Conservation (phyloP, 257 asterid genomes). For the Leptodermis oblonga region DNA sequence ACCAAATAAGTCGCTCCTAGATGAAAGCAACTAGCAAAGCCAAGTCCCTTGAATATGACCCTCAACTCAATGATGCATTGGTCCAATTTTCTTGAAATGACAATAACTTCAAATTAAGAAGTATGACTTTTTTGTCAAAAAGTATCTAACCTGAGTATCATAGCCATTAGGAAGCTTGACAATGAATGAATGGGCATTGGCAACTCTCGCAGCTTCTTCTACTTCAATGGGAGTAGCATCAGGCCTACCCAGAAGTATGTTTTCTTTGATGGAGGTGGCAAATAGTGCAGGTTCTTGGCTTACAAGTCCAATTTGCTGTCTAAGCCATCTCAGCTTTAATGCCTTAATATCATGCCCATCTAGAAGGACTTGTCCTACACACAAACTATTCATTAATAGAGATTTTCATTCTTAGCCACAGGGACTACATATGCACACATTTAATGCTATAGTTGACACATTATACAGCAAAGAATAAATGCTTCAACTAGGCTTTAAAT, state of each 20-base stretch:
- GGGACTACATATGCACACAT: slow-evolving; percentile 9
- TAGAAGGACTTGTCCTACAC: slow-evolving; percentile 63
- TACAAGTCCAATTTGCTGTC: slow-evolving; percentile 85
- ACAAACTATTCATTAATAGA: slow-evolving; percentile 29
- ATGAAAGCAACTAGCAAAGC: slow-evolving; percentile 26
- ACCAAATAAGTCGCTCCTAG: slow-evolving; percentile 34
- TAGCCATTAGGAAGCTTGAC: slow-evolving; percentile 80
- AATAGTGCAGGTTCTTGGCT: slow-evolving; percentile 93
- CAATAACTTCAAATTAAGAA: background rate
- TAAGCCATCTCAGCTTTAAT: slow-evolving; percentile 65
- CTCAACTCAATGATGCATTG: slow-evolving; percentile 18
- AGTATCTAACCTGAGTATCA: slow-evolving; percentile 62
- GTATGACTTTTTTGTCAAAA: too few species aligned
- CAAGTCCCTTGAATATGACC: slow-evolving; percentile 11
- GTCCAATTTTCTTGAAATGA: slow-evolving; percentile 2
- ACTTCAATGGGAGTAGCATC: slow-evolving; percentile 57
- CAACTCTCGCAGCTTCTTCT: slow-evolving; percentile 85
- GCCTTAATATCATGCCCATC: slow-evolving; percentile 77
- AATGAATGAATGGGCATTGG: slow-evolving; percentile 76
- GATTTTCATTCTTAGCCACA: slow-evolving; percentile 16
- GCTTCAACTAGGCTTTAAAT: background rate
- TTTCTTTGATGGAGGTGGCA: slow-evolving; percentile 81
- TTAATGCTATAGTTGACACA: slow-evolving; percentile 5
- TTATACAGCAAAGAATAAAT: slow-evolving; percentile 1
- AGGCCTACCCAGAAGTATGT: slow-evolving; percentile 68